These are phyloP conservation scores for Solanum chiquidenum DNA, from an alignment of 257 asterid genomes.

Conservation along the genomic window DNA sequence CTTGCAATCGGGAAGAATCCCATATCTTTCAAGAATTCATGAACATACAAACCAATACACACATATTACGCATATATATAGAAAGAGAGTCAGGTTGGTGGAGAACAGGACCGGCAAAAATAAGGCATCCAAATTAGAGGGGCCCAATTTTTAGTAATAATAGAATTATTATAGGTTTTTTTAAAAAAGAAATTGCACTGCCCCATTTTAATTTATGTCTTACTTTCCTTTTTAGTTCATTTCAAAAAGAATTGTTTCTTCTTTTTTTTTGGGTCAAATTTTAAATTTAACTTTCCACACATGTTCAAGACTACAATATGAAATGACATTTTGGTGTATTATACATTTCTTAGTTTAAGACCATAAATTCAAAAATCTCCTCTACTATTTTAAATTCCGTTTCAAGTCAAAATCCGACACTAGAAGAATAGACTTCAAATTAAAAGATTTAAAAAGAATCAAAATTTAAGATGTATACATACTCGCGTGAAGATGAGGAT, in stretches of 20 bases:
- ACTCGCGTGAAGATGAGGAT: neutral
- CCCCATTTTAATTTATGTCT: neutral
- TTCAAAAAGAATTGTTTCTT: no score
- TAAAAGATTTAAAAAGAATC: neutral
- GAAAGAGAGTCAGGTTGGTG: neutral
- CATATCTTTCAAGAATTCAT: constrained; percentile 6
- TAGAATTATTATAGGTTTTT: neutral
- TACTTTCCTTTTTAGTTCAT: neutral
- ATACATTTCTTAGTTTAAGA: neutral
- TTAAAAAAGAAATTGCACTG: neutral
- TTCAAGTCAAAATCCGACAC: neutral
- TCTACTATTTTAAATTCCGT: no score
- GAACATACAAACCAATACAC: neutral
- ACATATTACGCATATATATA: neutral
- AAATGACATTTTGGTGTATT: neutral
- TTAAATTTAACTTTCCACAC: neutral
- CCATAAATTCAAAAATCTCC: neutral
- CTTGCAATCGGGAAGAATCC: constrained; percentile 15
- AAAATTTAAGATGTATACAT: no score
- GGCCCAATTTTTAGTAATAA: neutral
- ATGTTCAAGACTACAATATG: no score
- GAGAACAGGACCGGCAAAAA: neutral
- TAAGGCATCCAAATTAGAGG: neutral
- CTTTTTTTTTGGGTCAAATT: neutral
- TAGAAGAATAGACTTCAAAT: neutral